Evolutionary conservation across 192 early-diverging fungal species (phyloP).

Genomic region (Linnemannia zychae): DNA sequence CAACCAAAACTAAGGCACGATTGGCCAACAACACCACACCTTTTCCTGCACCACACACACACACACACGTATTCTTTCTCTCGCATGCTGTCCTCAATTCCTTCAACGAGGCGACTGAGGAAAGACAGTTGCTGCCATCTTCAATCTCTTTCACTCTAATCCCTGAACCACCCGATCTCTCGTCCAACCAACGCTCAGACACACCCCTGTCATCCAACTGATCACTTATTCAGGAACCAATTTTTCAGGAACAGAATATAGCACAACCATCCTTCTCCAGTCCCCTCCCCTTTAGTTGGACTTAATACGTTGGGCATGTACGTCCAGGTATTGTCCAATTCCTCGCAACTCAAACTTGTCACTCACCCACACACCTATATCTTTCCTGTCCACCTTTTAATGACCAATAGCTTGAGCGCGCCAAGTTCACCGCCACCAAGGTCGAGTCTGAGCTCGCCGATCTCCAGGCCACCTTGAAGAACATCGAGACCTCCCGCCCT

Average conservation of each 20-base stretch:
- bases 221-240: neutral
- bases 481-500: slow-evolving; percentile 95
- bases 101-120: neutral
- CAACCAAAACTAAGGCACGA: neutral
- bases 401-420: slow-evolving; percentile 75
- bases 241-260: neutral
- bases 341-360: neutral
- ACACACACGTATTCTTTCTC: neutral
- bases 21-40: neutral
- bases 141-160: neutral
- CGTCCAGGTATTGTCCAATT: neutral
- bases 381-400: neutral
- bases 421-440: slow-evolving; percentile 87
- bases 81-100: neutral
- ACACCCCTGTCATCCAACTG: neutral
- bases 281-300: neutral
- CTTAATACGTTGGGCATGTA: neutral
- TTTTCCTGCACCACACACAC: neutral
- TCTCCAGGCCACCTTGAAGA: slow-evolving; percentile 88
- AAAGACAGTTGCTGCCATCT: neutral
- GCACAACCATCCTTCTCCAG: neutral
- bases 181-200: neutral
- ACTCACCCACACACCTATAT: neutral
- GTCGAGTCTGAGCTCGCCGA: slow-evolving; percentile 89
- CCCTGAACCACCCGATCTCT: neutral